phyloP scores from a whole-genome alignment of 176 grass and related monocot genomes.

The Echinochloa phyllopogon region DNA sequence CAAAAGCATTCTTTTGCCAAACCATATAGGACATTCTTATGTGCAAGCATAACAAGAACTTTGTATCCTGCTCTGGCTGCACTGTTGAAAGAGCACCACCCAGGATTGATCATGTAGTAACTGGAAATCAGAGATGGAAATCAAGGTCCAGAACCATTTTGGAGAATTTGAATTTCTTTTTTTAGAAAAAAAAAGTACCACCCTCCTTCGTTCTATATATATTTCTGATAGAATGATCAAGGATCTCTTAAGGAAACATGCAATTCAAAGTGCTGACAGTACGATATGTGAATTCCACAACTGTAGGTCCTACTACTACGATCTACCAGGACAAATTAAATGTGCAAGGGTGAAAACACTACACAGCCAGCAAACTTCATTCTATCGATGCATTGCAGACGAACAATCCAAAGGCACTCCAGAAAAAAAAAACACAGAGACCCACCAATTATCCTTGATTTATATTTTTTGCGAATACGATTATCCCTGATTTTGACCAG shows the following conservation, averaged over 20 bases:
- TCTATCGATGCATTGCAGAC: neutral
- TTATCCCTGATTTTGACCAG: neutral
- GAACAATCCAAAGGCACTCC: neutral
- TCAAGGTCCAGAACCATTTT: neutral
- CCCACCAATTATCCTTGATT: neutral
- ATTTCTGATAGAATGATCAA: neutral
- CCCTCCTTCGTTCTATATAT: neutral
- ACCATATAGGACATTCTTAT: neutral
- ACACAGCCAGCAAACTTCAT: neutral
- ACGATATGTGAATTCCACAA: neutral
- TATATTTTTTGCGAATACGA: neutral
- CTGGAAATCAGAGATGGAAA: neutral
- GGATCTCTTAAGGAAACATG: neutral
- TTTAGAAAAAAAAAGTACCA: neutral
- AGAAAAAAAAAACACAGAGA: too few relatives aligned
- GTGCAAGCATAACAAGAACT: neutral
- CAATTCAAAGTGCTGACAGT: neutral
- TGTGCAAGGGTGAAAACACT: too few relatives aligned
- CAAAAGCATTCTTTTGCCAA: neutral
- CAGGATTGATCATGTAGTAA: neutral
- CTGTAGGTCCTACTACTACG: neutral
- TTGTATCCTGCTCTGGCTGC: neutral
- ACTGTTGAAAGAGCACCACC: neutral
- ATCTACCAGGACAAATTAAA: slow-evolving; percentile 1
- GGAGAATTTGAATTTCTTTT: neutral